These are phyloP conservation scores for Gastrolobium bilobum DNA, from an alignment of 306 rosid species.

Conservation along the genomic window DNA sequence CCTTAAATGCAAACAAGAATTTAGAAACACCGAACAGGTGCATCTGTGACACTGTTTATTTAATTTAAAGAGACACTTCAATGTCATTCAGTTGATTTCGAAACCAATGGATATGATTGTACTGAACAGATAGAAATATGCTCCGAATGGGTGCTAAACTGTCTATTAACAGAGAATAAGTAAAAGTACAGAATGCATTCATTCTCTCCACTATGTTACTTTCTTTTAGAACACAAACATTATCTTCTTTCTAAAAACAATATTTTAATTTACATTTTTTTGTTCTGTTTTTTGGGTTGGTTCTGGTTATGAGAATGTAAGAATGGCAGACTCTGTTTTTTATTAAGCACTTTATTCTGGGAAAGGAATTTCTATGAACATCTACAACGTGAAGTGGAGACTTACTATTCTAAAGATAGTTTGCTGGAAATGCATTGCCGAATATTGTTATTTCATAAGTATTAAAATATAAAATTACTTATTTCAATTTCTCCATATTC, in stretches of 20 bases:
- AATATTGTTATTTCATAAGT: background rate
- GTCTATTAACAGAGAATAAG: background rate
- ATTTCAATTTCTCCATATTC: slow-evolving; percentile 6
- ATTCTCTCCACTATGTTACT: background rate
- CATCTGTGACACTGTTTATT: background rate
- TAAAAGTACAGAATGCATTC: background rate
- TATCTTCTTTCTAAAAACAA: background rate
- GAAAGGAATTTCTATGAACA: slow-evolving; percentile 10
- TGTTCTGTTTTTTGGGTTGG: background rate
- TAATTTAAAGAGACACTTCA: background rate
- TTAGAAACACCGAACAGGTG: background rate
- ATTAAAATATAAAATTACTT: background rate
- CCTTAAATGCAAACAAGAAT: background rate
- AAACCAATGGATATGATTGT: background rate
- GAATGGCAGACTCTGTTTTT: background rate
- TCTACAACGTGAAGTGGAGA: background rate
- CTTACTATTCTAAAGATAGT: background rate
- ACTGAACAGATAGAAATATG: background rate
- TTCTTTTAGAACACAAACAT: background rate
- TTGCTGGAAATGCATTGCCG: background rate
- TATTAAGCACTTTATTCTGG: background rate
- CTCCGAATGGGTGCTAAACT: background rate
- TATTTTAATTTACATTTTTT: background rate
- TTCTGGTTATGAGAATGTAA: background rate
- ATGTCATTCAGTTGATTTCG: background rate